phyloP scores from a whole-genome alignment of 2,329 filamentous ascomycete genomes.

The Furcasterigmium sp. region DNA sequence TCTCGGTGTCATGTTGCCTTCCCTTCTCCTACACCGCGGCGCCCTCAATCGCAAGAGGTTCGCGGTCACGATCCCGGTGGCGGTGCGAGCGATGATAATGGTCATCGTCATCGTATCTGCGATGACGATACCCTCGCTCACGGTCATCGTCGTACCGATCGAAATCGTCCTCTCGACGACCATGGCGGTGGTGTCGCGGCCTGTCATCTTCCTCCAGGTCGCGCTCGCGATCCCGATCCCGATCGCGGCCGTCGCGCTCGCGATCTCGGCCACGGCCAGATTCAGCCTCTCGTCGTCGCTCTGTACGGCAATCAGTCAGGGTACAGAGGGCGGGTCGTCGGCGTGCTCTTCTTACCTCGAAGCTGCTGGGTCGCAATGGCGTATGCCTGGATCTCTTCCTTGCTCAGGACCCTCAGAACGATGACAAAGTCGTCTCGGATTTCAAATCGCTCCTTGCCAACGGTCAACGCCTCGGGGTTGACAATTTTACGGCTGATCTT shows the following conservation, averaged over 20 bases:
- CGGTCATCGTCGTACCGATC: constrained; percentile 27
- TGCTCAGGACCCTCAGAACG: constrained; percentile 78
- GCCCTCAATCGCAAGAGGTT: constrained; percentile 11
- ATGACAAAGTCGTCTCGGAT: constrained; percentile 92
- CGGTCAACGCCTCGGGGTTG: constrained; percentile 79
- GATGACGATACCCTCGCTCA: constrained; percentile 19
- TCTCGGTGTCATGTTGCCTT: no score
- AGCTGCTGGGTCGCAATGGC: constrained; percentile 77
- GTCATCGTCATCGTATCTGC: constrained; percentile 21
- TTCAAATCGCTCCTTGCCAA: constrained; percentile 87
- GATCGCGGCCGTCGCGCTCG: constrained; percentile 19
- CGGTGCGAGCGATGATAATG: constrained; percentile 26
- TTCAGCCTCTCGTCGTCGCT: constrained; percentile 24
- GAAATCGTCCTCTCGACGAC: constrained; percentile 27
- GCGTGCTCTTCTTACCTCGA: constrained; percentile 54
- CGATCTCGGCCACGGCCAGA: constrained; percentile 18
- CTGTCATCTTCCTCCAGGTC: constrained; percentile 20
- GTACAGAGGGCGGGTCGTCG: background rate
- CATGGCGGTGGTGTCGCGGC: constrained; percentile 14
- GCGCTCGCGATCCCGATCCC: constrained; percentile 7
- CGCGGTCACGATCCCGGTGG: constrained; percentile 20
- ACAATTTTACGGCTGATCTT: constrained; percentile 86
- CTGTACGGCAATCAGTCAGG: constrained; percentile 9
- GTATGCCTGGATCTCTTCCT: constrained; percentile 86
- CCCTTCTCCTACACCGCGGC: background rate